Evolutionary conservation across 441 rosid genomes (phyloP).

Genomic region (Bocquillonia castaneifolia): DNA sequence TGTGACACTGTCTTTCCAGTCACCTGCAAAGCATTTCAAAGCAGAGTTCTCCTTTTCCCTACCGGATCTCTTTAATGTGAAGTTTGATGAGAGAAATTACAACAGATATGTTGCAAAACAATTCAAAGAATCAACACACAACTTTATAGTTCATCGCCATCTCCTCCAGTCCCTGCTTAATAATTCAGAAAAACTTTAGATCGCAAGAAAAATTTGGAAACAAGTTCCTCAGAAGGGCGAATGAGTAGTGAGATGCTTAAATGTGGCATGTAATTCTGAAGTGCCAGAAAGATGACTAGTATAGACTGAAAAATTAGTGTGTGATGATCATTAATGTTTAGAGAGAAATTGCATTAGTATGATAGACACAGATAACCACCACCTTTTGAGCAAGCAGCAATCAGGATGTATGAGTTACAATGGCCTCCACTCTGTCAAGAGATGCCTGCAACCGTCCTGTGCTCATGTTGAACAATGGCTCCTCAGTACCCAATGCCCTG

Average conservation of each 20-base stretch:
- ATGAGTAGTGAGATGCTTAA: not conserved
- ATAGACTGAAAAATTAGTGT: not conserved
- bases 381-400: not conserved
- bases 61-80: conserved; percentile 1
- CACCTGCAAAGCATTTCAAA: not conserved
- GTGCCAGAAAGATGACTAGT: not conserved
- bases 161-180: not conserved
- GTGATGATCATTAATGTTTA: not conserved
- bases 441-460: conserved; percentile 80
- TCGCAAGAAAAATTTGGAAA: not conserved
- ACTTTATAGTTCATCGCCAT: not conserved
- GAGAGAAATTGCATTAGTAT: not conserved
- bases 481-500: conserved; percentile 78
- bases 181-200: not conserved
- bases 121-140: not conserved
- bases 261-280: not conserved
- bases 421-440: conserved; percentile 77
- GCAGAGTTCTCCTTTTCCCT: not conserved
- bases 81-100: not conserved
- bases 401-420: conserved; percentile 45
- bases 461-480: conserved; percentile 79
- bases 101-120: not conserved
- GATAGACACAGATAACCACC: not conserved
- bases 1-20: not conserved
- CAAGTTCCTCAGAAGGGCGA: not conserved